Evolutionary conservation across 179 eudicot genomes (phyloP).

Genomic region (Nepenthes alata): DNA sequence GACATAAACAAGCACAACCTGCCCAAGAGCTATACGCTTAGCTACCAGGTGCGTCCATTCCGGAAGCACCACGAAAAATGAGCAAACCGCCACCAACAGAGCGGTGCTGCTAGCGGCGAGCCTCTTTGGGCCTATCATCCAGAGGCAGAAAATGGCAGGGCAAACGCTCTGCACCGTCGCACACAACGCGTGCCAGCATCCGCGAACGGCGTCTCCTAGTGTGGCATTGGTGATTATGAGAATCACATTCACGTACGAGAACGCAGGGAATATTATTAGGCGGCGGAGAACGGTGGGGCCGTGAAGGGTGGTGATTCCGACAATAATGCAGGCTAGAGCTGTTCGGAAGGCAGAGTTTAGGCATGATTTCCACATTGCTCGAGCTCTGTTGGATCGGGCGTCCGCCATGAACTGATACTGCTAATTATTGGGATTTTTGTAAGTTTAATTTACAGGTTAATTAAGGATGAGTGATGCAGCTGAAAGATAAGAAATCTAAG

Average conservation of each 20-base stretch:
- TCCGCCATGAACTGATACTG: neutral
- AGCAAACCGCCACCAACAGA: constrained; percentile 25
- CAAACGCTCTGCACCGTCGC: constrained; percentile 42
- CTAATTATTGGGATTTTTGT: too few relatives aligned
- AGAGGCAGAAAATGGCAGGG: constrained; percentile 50
- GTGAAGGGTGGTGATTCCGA: constrained; percentile 38
- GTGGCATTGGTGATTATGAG: constrained; percentile 47
- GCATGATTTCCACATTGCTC: constrained; percentile 32
- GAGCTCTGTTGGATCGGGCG: constrained; percentile 20
- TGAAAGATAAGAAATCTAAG: neutral
- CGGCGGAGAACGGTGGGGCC: constrained; percentile 28
- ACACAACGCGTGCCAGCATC: constrained; percentile 38
- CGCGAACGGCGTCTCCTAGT: constrained; percentile 45
- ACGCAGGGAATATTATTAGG: constrained; percentile 43
- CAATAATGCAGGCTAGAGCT: constrained; percentile 52
- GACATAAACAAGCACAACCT: constrained; percentile 52
- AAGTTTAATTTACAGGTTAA: too few relatives aligned
- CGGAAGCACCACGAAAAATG: constrained; percentile 48
- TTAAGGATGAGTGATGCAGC: too few relatives aligned
- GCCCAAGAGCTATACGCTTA: constrained; percentile 65
- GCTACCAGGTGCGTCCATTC: constrained; percentile 39
- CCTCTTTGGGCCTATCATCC: constrained; percentile 39
- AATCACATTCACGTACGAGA: constrained; percentile 53
- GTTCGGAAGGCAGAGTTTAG: constrained; percentile 47
- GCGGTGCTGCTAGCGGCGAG: constrained; percentile 32